Conservation (phyloP, 192 early-diverging fungal species). For the Podila epigama region DNA sequence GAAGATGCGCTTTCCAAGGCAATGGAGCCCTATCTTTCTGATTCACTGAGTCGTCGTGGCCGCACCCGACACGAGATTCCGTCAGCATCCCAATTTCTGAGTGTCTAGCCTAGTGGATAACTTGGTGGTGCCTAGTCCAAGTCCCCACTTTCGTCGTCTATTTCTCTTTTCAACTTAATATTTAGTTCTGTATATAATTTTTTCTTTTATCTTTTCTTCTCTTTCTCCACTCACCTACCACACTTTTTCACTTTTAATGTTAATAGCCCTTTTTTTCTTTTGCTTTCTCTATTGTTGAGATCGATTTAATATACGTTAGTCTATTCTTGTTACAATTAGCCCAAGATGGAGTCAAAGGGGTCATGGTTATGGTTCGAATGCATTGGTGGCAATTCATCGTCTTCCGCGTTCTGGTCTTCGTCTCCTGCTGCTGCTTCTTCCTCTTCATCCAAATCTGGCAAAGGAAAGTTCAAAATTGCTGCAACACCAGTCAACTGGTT, state of each 20-base stretch:
- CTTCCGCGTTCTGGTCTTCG: slow-evolving; percentile 27
- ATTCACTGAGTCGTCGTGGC: slow-evolving; percentile 43
- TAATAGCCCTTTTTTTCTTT: not conserved
- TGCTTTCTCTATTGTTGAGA: no score
- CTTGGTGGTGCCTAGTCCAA: no score
- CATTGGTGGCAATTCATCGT: slow-evolving; percentile 26
- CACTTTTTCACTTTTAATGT: not conserved
- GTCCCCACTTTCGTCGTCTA: not conserved
- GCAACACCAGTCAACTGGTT: slow-evolving; percentile 95
- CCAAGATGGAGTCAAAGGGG: slow-evolving; percentile 26
- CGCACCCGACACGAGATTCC: slow-evolving; percentile 17
- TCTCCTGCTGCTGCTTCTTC: slow-evolving; percentile 51
- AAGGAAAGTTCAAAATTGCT: slow-evolving; percentile 90
- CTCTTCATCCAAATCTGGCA: slow-evolving; percentile 84
- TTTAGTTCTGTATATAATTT: not conserved
- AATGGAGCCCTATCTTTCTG: slow-evolving; percentile 44
- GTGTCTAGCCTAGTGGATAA: no score
- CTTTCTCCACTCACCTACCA: not conserved
- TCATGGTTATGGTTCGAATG: slow-evolving; percentile 35
- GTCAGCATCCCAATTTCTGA: slow-evolving; percentile 22
- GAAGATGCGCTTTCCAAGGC: slow-evolving; percentile 43
- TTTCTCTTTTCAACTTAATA: not conserved
- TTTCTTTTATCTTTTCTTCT: not conserved
- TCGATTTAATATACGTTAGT: no score
- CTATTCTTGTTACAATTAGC: slow-evolving; percentile 5